Evolutionary conservation across 2,329 filamentous ascomycete genomes (phyloP), one percentile per base, ranked within the genome.

Genomic region (Colletotrichum agaves): DNA sequence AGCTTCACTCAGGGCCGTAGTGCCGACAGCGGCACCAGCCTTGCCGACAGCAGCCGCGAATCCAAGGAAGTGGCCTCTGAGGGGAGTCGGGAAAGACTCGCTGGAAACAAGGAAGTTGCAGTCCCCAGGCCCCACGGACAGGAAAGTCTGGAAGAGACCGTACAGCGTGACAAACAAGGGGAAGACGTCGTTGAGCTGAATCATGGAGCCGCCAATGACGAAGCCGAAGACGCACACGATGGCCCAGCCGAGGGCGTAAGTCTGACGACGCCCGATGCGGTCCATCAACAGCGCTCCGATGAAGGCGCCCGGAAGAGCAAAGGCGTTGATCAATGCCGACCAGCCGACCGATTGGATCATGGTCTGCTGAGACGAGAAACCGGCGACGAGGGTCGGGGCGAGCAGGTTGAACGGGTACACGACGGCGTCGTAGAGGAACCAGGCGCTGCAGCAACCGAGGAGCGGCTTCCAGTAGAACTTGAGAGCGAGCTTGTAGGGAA

Each of bases 151-250:
- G 75, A 86, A 82, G 2, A 86, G 75, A 0, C 83, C 84, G 66
- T 86, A 86, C 39, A 86, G 78, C 4, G 85, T 77, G 10, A 86
- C 78, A 69, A 86, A 86, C 0, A 85, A 76, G 0, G 84, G 83
- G 3, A 86, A 74, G 31, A 84, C 80, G 33, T 77, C 78, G 4
- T 79, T 82, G 59, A 86, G 79, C 13, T 78, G 73, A 31, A 82
- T 74, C 68, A 85, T 83, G 8, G 81, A 75, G n/a, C 80, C 79
- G 19, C 84, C 83, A 46, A 86, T 84, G 61, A 83, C 81, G 52
- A 86, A 78, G 0, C 82, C 84, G 23, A 85, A 80, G 49, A 85
- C 39, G 33, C 63, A 70, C 10, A 71, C 69, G 1, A 70, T 62
- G 23, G 62, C 11, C 66, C 69, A 71, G 2, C 72, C 73, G 2